Conservation (phyloP, 768 basidiomycete species). For the Leccinum obscurum region DNA sequence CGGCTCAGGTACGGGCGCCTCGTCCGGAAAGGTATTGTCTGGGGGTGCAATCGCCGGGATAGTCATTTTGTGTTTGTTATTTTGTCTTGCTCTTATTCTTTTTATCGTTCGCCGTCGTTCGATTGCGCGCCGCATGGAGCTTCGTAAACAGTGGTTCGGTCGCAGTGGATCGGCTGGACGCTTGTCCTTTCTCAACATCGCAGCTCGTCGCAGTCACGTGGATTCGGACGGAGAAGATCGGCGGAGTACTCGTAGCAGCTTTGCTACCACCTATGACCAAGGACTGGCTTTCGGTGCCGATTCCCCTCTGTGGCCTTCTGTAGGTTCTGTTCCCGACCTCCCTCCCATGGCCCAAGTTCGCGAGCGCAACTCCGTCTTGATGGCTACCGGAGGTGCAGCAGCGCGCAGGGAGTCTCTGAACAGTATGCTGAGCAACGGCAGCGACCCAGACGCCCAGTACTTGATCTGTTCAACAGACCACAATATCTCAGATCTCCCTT, state of each 20-base stretch:
- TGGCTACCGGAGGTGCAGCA: constrained; percentile 27
- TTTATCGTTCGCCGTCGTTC: constrained; percentile 49
- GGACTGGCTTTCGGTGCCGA: constrained; percentile 29
- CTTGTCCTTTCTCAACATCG: constrained; percentile 10
- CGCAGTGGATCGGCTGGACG: constrained; percentile 13
- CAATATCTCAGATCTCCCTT: constrained; percentile 26
- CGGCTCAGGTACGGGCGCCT: constrained; percentile 5
- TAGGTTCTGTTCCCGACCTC: constrained; percentile 34
- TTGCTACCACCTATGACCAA: constrained; percentile 60
- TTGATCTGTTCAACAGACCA: constrained; percentile 33
- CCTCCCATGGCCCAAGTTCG: constrained; percentile 61
- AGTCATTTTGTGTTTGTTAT: constrained; percentile 30
- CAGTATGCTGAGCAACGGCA: constrained; percentile 39
- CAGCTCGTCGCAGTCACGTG: constrained; percentile 13
- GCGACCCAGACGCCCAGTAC: constrained; percentile 42
- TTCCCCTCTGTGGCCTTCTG: constrained; percentile 16
- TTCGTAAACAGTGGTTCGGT: constrained; percentile 42
- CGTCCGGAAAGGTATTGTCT: constrained; percentile 34
- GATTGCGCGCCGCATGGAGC: constrained; percentile 41
- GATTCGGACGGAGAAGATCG: constrained; percentile 25
- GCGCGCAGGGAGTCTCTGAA: constrained; percentile 39
- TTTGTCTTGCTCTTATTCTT: constrained; percentile 37
- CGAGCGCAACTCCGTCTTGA: constrained; percentile 29
- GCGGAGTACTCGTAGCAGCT: constrained; percentile 54
- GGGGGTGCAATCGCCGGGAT: constrained; percentile 51